Percentiles rank a stretch among this genome's conserved stretches.
Conservation (phyloP, 768 basidiomycete species). For the Macrolepiota albuminosa region DNA sequence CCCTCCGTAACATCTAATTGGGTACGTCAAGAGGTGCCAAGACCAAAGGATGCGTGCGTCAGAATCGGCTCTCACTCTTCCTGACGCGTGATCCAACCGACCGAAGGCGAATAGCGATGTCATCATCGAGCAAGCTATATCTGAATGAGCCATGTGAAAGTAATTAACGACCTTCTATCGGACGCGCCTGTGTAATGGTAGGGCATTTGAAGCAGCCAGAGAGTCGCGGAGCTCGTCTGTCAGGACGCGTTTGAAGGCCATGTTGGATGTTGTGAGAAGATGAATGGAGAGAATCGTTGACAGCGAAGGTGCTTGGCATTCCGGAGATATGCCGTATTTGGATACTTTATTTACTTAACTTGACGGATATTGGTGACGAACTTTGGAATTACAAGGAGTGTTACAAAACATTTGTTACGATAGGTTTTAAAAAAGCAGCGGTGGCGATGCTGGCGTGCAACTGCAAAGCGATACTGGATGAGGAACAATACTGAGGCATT, state of each 20-base stretch:
- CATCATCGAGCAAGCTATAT: constrained; percentile 38
- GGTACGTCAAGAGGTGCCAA: constrained; percentile 23
- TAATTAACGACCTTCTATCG: not conserved
- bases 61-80: constrained; percentile 42
- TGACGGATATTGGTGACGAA: not conserved
- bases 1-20: constrained; percentile 56
- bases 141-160: not conserved
- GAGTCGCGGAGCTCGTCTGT: constrained; percentile 21
- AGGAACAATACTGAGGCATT: not conserved
- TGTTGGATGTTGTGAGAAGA: constrained; percentile 1
- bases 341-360: not conserved
- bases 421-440: not conserved
- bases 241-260: constrained; percentile 23
- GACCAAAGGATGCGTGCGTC: not conserved
- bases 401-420: not conserved
- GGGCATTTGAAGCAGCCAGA: constrained; percentile 12
- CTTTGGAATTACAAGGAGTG: not conserved
- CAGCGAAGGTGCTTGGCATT: constrained; percentile 1
- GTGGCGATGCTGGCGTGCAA: not conserved
- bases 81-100: constrained; percentile 54
- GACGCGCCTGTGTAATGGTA: constrained; percentile 12
- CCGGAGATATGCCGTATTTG: not conserved
- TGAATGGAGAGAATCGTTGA: not conserved
- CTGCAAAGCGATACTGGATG: not conserved
- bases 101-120: constrained; percentile 50